Conservation (phyloP, 371 early-diverging fungal genomes). For the Dichotomocladium elegans region DNA sequence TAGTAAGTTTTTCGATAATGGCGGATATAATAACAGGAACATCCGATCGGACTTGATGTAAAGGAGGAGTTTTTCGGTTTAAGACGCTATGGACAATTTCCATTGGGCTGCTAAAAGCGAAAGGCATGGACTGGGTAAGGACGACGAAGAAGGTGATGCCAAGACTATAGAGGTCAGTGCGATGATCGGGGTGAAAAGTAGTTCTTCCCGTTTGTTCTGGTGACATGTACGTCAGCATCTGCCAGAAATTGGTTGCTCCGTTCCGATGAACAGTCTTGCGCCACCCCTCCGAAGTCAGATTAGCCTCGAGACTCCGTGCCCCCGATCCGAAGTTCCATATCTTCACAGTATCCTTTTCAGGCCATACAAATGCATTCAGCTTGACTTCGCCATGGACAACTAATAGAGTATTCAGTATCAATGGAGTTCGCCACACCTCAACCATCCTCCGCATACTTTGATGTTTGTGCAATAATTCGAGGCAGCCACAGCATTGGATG, state of each 20-base stretch:
- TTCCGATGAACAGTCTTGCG: constrained; percentile 35
- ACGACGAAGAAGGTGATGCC: constrained; percentile 52
- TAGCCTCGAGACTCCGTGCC: constrained; percentile 34
- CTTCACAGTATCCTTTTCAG: constrained; percentile 25
- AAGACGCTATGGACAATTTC: constrained; percentile 55
- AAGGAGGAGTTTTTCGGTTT: constrained; percentile 42
- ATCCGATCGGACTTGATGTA: constrained; percentile 41
- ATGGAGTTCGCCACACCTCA: background rate
- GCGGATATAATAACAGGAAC: constrained; percentile 43
- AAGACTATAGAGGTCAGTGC: constrained; percentile 58
- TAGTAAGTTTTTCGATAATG: constrained; percentile 56
- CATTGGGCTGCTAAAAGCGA: constrained; percentile 50
- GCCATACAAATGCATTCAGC: constrained; percentile 40
- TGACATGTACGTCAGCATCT: constrained; percentile 43
- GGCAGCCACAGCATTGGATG: constrained; percentile 43
- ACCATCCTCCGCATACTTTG: constrained; percentile 24
- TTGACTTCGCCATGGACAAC: constrained; percentile 48
- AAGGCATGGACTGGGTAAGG: constrained; percentile 47
- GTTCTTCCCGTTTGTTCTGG: constrained; percentile 62
- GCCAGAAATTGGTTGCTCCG: constrained; percentile 25
- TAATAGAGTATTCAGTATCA: background rate
- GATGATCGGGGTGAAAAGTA: constrained; percentile 55
- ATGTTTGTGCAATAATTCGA: constrained; percentile 40
- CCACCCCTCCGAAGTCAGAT: constrained; percentile 44
- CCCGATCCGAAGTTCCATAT: constrained; percentile 47